Evolutionary conservation across 2,329 filamentous ascomycete genomes (phyloP).

Genomic region (Sporothrix sp.): DNA sequence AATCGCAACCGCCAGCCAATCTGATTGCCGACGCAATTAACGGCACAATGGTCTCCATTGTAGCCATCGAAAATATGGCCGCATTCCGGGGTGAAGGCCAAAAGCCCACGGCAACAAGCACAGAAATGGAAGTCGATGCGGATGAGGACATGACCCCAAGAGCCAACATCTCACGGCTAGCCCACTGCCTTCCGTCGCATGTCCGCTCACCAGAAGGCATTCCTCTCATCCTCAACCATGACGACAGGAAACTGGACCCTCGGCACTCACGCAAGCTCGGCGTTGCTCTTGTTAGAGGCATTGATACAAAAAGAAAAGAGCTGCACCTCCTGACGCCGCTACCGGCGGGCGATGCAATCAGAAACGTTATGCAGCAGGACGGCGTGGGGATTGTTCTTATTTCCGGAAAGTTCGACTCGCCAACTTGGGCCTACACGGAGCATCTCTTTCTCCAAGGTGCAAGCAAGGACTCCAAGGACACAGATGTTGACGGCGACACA

Average conservation of each 20-base stretch:
- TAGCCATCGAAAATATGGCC: conserved; percentile 45
- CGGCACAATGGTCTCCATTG: conserved; percentile 58
- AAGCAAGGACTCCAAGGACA: background rate
- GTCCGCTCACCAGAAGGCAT: conserved; percentile 42
- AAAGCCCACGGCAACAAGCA: conserved; percentile 8
- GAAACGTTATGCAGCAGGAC: conserved; percentile 15
- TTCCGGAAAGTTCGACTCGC: conserved; percentile 57
- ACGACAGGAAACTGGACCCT: conserved; percentile 50
- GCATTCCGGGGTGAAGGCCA: conserved; percentile 34
- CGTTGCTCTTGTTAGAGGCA: conserved; percentile 58
- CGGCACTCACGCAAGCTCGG: conserved; percentile 49
- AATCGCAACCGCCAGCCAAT: conserved; percentile 49
- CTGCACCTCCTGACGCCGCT: conserved; percentile 59
- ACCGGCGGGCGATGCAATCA: background rate
- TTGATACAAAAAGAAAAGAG: conserved; percentile 43
- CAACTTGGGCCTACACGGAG: conserved; percentile 61
- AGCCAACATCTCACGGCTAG: background rate
- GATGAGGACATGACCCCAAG: background rate
- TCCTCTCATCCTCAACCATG: conserved; percentile 50
- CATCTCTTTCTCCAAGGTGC: conserved; percentile 35
- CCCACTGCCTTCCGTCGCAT: conserved; percentile 36
- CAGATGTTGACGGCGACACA: conserved; percentile 22
- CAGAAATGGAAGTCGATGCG: background rate
- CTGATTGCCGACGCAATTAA: conserved; percentile 57
- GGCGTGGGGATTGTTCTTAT: conserved; percentile 51